Base-by-base conservation (phyloP, 2,329 filamentous ascomycete genomes). In the Coccinonectria pachysandricola region DNA sequence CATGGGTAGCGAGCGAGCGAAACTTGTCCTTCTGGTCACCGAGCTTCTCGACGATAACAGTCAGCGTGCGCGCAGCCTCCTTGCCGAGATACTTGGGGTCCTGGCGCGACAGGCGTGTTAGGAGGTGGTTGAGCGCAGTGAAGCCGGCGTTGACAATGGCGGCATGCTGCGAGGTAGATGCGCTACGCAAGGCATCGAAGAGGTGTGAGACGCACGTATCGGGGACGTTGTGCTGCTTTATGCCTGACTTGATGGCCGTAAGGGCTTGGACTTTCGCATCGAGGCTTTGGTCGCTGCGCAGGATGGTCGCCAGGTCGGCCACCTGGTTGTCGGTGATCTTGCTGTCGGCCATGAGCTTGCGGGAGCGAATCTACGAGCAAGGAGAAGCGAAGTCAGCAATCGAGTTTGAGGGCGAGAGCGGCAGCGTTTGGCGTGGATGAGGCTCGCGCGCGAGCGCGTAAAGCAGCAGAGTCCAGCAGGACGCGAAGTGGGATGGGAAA, bases 191-290 rank as follows among this genome's bases (percentile, higher is more conserved):
- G 37, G 79, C 82, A 35, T 95, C 85, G 57, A 94, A 92, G 37
- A 94, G 73, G 31, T 73, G 65, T 14, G 73, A 59, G 43, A 92
- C 71, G 45, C 68, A 71, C 28, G 59, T 57, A 40, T 92, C 84
- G 34, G 85, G 84, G 23, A 94, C 83, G 60, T 86, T 86, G 52
- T 82, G 79, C 56, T 93, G 86, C 56, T 94, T 94, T 65, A 94
- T 94, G 52, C 76, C 73, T 21, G 82, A 86, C 59, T 94, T 93
- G 56, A 87, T 64, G 45, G 64, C 67, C 33, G 75, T 82, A 43
- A 94, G 72, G 28, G 72, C 69, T 38, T 73, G 64, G 37, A 85
- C 68, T 51, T 86, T 86, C 26, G 66, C 58, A 45, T 87, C 80
- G 43, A 83, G 63, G 24, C 74, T 67, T 19, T 70, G 66, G 43